Evolutionary conservation across 2,329 filamentous ascomycete species (phyloP), one percentile per base, ranked within the genome.

Genomic region (Mycosphaerella arachidis): DNA sequence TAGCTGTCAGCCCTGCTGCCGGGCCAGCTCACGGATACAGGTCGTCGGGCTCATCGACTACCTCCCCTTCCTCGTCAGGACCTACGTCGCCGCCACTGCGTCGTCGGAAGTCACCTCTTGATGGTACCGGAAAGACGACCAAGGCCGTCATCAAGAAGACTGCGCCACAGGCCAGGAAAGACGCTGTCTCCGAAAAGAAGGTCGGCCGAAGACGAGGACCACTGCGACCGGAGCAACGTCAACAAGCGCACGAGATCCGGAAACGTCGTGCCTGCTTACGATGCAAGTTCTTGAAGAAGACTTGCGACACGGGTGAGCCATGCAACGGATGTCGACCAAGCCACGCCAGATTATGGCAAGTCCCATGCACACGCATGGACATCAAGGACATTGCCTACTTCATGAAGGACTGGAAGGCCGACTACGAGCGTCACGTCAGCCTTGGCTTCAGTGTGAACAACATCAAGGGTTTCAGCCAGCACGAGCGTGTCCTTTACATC

Each of bases 281-380:
- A 66, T 97, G 93, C 85, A 97, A 97, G 79, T 97, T 97, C 81
- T 82, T 97, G 75, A 97, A 97, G 84, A 97, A 97, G 84, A 97
- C 93, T 53, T 97, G 93, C 73, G 93, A 97, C 77, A 97, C 95
- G 81, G 93, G 93, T 65, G 92, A 97, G 79, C 93, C 93, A 59
- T 97, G 93, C 77, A 90, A 88, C 70, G 93, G 93, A 52, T 97
- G 93, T 80, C 90, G 96, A 79, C 93, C 93, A 54, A 96, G 92
- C 20, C 93, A 97, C 75, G 93, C 93, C 64, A 88, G 93, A 65
- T 82, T 97, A 55, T 97, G 93, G 93, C 92, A 97, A 78, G 93
- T 97, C 48, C 93, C 93, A 62, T 97, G 93, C 82, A 97, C 93
- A 45, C 90, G 93, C 63, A 96, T 97, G 72, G 93, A 97, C 76